Evolutionary conservation across 2,329 filamentous ascomycete genomes (phyloP).

Genomic region (Aspergillus ibericus): DNA sequence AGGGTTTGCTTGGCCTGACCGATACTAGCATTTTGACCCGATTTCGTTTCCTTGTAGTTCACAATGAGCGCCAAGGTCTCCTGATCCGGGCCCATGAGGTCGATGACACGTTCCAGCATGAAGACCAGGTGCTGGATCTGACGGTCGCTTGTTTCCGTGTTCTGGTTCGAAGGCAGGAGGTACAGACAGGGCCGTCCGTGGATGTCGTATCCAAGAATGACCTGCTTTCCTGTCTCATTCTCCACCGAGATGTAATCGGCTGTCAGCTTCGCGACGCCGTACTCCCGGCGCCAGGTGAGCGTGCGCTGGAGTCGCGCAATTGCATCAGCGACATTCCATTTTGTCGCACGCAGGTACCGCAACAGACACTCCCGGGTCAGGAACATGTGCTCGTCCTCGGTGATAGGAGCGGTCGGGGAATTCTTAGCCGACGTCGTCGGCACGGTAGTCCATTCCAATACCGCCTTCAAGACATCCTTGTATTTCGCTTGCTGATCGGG

Average conservation of each 20-base stretch:
- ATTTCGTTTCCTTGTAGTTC: slow-evolving; percentile 82
- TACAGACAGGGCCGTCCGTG: slow-evolving; percentile 86
- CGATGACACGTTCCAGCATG: slow-evolving; percentile 88
- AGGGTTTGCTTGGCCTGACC: slow-evolving; percentile 79
- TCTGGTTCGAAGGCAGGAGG: slow-evolving; percentile 84
- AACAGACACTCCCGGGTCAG: slow-evolving; percentile 89
- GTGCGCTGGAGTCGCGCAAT: slow-evolving; percentile 78
- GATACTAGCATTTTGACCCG: slow-evolving; percentile 73
- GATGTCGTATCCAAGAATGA: slow-evolving; percentile 84
- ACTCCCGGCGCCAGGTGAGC: slow-evolving; percentile 85
- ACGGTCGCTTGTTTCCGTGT: slow-evolving; percentile 80
- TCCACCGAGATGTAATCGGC: slow-evolving; percentile 87
- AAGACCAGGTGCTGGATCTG: slow-evolving; percentile 94
- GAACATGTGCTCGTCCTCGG: slow-evolving; percentile 81
- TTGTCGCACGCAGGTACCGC: slow-evolving; percentile 89
- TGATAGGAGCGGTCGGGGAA: slow-evolving; percentile 62
- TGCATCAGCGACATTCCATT: slow-evolving; percentile 78
- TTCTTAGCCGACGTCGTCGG: slow-evolving; percentile 63
- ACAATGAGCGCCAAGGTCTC: slow-evolving; percentile 86
- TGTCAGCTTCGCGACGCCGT: slow-evolving; percentile 72
- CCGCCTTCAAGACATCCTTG: slow-evolving; percentile 68
- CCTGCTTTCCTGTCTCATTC: slow-evolving; percentile 95
- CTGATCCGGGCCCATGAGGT: slow-evolving; percentile 81
- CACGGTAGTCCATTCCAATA: slow-evolving; percentile 69
- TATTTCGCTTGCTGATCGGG: slow-evolving; percentile 81